phyloP scores from a whole-genome alignment of 345 rosid genomes.

The Theobroma cacao region DNA sequence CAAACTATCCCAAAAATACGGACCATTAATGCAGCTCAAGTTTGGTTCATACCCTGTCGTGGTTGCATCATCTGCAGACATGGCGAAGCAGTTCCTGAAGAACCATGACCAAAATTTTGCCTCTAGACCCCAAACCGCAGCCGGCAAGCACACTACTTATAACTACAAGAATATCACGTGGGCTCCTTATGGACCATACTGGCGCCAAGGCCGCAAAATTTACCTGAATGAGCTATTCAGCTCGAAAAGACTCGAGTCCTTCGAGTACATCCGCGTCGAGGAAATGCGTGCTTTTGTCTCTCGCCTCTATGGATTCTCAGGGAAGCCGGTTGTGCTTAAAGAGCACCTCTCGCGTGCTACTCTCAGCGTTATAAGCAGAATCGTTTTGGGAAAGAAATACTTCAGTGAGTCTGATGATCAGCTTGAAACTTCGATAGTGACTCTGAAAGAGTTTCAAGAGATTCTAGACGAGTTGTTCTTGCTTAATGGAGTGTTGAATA shows the following conservation, averaged over 20 bases:
- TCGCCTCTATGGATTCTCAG: background rate
- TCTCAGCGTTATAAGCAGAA: constrained; percentile 19
- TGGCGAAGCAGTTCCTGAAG: constrained; percentile 27
- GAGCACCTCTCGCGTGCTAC: constrained; percentile 2
- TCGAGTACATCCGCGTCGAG: constrained; percentile 23
- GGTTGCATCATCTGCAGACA: constrained; percentile 24
- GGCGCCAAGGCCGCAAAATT: constrained; percentile 36
- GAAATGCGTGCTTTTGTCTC: constrained; percentile 17
- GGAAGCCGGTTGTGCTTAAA: constrained; percentile 13
- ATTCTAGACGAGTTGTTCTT: constrained; percentile 22
- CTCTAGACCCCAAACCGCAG: constrained; percentile 27
- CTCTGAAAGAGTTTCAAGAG: constrained; percentile 10
- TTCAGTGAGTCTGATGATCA: background rate
- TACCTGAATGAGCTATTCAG: constrained; percentile 25
- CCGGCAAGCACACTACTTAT: constrained; percentile 29
- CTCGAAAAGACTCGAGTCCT: constrained; percentile 24
- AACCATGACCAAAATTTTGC: constrained; percentile 28
- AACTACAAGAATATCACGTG: constrained; percentile 27
- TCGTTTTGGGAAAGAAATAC: constrained; percentile 22
- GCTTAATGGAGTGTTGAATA: constrained; percentile 24
- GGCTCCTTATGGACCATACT: constrained; percentile 33
- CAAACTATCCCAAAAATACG: constrained; percentile 26
- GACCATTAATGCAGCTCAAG: constrained; percentile 31
- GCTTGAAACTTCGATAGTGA: background rate
- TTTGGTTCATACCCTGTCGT: constrained; percentile 30